Evolutionary conservation across 2,329 filamentous ascomycete genomes (phyloP), one percentile per base, ranked within the genome.

Genomic region (Dendryphion nanum): DNA sequence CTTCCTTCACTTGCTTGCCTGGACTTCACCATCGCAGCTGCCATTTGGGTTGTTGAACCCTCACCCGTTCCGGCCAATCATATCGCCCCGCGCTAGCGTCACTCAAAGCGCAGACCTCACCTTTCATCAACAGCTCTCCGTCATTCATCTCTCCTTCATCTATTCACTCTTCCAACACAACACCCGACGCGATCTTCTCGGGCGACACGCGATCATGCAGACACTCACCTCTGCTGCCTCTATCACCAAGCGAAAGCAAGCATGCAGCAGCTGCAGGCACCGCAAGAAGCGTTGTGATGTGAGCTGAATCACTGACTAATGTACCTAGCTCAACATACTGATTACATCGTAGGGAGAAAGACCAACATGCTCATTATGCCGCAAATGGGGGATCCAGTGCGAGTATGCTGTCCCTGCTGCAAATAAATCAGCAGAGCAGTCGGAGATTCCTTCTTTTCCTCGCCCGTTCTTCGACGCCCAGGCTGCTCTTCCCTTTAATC

Each of bases 241-340:
- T 4, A 40, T 56, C 7, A 43, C 47, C n/a, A 60, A 63, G 38
- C 44, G 59, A 33, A 64, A 64, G 39, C 59, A 59, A 38, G 57
- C 59, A 15, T 64, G 60, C 24, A 51, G 32, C 16, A 56, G 48
- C 33, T 64, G 60, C 28, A 42, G 60, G n/a, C 52, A 57, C 17
- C 57, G 58, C n/a, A 64, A 64, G 41, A 61, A 53, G 34, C 46
- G 53, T 40, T 63, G 60, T 41, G 54, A 60, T 42, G 60, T 61
- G 47, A 24, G 13, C 19, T 6, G 18, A 18, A 24, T 14, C 7
- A n/a, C 15, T 8, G 33, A 19, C 39, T 15, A 29, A 13, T 15
- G 15, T 14, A 21, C 30, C 21, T n/a, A 8, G 13, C 2, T 43
- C 37, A 6, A 18, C 15, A 35, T 19, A 10, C 16, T 19, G 31